phyloP scores from a whole-genome alignment of 495 filamentous ascomycete species.

The Trichoderma virens region DNA sequence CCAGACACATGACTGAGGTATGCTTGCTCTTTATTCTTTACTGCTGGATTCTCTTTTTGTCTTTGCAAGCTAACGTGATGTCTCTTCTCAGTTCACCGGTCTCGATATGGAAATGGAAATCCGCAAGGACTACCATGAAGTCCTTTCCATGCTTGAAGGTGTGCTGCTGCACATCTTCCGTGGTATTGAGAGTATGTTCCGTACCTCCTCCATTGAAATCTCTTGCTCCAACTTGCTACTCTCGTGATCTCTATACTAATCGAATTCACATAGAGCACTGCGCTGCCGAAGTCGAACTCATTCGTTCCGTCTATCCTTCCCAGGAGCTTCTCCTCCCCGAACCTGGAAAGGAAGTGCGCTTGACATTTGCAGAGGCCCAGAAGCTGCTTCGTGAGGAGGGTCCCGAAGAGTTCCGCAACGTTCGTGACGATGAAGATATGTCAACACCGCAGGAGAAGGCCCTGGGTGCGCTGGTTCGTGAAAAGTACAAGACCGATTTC shows the following conservation, averaged over 20 bases:
- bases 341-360: constrained; percentile 66
- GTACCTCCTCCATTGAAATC: not conserved
- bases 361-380: constrained; percentile 82
- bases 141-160: constrained; percentile 68
- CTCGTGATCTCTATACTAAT: no score
- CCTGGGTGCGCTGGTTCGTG: constrained; percentile 73
- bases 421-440: constrained; percentile 72
- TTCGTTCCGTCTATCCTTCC: constrained; percentile 53
- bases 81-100: constrained; percentile 61
- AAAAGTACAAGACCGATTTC: constrained; percentile 85
- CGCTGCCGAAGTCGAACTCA: constrained; percentile 60
- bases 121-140: constrained; percentile 80
- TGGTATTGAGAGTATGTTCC: constrained; percentile 41
- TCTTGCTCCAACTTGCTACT: no score
- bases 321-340: constrained; percentile 47
- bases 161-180: constrained; percentile 86
- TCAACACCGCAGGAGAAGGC: constrained; percentile 81
- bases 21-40: not conserved
- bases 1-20: constrained; percentile 86
- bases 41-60: not conserved
- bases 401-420: constrained; percentile 58
- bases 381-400: constrained; percentile 72
- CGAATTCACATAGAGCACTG: constrained; percentile 39
- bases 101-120: constrained; percentile 98
- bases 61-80: not conserved